Evolutionary conservation across 768 basidiomycete genomes (phyloP).

Genomic region (Psilocybe cubensis): DNA sequence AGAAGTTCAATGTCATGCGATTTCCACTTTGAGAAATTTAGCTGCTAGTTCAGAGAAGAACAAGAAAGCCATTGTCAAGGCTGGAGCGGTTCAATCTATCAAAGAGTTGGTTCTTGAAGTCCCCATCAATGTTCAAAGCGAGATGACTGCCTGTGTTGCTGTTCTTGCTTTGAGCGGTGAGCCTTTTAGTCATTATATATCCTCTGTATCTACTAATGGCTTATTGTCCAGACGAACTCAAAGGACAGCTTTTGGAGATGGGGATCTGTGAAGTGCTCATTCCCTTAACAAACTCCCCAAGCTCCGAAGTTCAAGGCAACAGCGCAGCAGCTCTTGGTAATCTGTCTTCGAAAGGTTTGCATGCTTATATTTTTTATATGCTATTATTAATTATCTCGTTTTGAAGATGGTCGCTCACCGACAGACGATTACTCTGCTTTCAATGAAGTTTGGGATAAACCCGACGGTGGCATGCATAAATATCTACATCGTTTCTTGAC

Average conservation of each 20-base stretch:
- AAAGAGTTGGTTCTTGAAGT: conserved; percentile 96
- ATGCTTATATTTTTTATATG: background rate
- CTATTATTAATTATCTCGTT: conserved; percentile 3
- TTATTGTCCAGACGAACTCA: conserved; percentile 81
- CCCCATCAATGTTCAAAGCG: conserved; percentile 96
- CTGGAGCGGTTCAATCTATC: conserved; percentile 95
- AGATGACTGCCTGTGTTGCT: conserved; percentile 99
- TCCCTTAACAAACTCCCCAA: conserved; percentile 93
- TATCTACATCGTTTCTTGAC: conserved; percentile 95
- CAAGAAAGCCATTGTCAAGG: conserved; percentile 96
- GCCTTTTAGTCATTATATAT: conserved; percentile 24
- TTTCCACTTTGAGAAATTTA: conserved; percentile 94
- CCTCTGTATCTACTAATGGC: background rate
- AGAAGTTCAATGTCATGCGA: conserved; percentile 99
- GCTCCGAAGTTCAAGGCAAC: conserved; percentile 98
- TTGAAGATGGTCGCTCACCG: conserved; percentile 69
- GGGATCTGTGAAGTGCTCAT: conserved; percentile 98
- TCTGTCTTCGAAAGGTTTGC: conserved; percentile 90
- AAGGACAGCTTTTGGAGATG: conserved; percentile 96
- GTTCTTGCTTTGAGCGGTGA: conserved; percentile 93
- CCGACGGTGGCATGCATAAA: conserved; percentile 94
- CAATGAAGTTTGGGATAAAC: conserved; percentile 97
- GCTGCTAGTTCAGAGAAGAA: conserved; percentile 98
- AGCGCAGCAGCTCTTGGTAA: conserved; percentile 98
- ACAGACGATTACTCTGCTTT: conserved; percentile 95